Conservation (phyloP, 2,329 filamentous ascomycete genomes). For the Colletotrichum sp. region DNA sequence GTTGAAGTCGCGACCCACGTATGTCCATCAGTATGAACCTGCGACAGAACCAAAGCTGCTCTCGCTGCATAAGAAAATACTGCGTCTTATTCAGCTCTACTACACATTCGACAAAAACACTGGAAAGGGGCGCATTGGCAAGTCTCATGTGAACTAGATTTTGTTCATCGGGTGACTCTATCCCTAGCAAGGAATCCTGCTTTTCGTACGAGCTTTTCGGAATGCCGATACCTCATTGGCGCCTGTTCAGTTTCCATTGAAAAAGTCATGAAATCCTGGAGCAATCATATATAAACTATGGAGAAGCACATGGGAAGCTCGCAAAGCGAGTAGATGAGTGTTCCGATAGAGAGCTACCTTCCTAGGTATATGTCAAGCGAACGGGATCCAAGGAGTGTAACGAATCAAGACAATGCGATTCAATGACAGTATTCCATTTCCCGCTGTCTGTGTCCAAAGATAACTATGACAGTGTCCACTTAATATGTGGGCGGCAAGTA, state of each 20-base stretch:
- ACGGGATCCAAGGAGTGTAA: accelerated
- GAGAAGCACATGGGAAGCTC: background rate
- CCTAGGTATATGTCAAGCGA: background rate
- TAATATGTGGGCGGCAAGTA: background rate
- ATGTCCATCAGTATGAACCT: background rate
- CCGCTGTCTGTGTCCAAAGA: background rate
- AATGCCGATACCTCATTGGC: too few species aligned
- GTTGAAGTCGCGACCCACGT: background rate
- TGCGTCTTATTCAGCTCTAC: accelerated
- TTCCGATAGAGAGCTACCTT: background rate
- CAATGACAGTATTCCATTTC: too few species aligned
- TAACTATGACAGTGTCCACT: accelerated
- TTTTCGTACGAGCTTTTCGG: too few species aligned
- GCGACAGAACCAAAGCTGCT: background rate
- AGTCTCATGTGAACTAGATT: background rate
- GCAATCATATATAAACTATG: background rate
- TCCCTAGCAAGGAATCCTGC: too few species aligned
- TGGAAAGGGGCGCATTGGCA: background rate
- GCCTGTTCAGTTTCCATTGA: too few species aligned
- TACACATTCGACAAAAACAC: background rate
- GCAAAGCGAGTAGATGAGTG: background rate
- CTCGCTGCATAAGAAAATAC: background rate
- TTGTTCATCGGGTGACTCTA: background rate
- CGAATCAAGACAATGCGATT: background rate
- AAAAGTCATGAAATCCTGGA: background rate